Conservation (phyloP, 257 asterid genomes). For the Marsdenia floribunda region DNA sequence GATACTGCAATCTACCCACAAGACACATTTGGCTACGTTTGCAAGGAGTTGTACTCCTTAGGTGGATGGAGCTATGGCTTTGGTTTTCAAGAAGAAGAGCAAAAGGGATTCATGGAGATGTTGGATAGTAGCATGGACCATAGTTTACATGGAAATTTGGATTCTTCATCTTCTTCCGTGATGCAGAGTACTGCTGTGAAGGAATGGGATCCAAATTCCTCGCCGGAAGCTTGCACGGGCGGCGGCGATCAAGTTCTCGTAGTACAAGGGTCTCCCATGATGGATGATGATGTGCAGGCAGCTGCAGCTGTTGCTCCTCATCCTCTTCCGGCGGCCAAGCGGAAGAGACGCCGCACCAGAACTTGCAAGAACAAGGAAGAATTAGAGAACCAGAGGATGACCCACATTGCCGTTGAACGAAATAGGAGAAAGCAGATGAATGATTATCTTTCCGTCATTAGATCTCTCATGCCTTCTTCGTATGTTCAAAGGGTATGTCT, state of each 20-base stretch:
- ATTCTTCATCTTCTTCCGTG: conserved; percentile 22
- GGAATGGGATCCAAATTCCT: conserved; percentile 32
- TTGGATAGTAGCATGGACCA: conserved; percentile 19
- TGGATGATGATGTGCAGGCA: conserved; percentile 2
- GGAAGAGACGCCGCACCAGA: conserved; percentile 39
- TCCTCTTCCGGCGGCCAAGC: conserved; percentile 10
- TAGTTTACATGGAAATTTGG: conserved; percentile 21
- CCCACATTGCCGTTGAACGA: conserved; percentile 47
- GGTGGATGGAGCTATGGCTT: conserved; percentile 21
- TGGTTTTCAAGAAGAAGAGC: conserved; percentile 22
- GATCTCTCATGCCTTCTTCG: conserved; percentile 42
- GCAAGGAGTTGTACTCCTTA: conserved; percentile 25
- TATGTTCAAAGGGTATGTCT: conserved; percentile 42
- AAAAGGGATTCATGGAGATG: conserved; percentile 21
- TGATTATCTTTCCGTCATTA: conserved; percentile 40
- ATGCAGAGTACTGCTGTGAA: conserved; percentile 16
- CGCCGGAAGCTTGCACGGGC: conserved; percentile 21
- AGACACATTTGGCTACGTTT: conserved; percentile 30
- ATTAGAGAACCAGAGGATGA: conserved; percentile 46
- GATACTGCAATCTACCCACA: conserved; percentile 33
- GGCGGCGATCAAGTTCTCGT: not conserved
- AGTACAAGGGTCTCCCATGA: conserved; percentile 10
- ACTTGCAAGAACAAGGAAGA: conserved; percentile 38
- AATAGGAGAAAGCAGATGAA: conserved; percentile 44
- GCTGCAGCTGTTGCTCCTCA: too few species aligned